Evolutionary conservation across 177 flowering plant species (phyloP), one percentile per base, ranked within the genome.

Genomic region (Telopea speciosissima): DNA sequence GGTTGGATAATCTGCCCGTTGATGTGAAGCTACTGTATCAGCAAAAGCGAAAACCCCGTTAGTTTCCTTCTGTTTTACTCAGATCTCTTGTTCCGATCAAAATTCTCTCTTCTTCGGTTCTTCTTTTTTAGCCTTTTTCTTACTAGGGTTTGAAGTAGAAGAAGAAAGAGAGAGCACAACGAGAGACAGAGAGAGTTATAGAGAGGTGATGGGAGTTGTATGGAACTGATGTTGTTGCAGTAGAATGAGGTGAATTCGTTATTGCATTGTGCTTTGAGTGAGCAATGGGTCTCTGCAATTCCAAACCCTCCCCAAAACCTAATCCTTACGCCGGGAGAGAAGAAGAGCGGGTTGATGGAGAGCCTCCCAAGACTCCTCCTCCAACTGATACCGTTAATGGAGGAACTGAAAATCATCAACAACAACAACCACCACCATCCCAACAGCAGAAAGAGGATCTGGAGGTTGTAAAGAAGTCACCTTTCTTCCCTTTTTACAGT

Each of bases 401-500:
- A 22, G 60, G 12, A 44, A 74, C 42, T 24, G 59, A 8, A 26
- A 62, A 63, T 42, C 40, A 68, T 13, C 24, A 59, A 23, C 69
- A 61, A 21, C 67, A 44, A 12, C 68, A 23, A 5, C 68, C 24
- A 31, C 68, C 24, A 5, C 68, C 24, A 31, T 58, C 24, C 21
- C n/a, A 62, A 13, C 72, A 62, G 66, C 54, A 70, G 22, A 63
- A 63, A 49, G 72, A 70, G 21, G 76, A 70, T 4, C 56, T 25
- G 45, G 70, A 73, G 33, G 67, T 74, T 56, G 79, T 68, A 22
- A 81, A 83, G 66, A 67, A 65, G 31, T 83, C 90, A 7, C 86
- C 87, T 31, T 79, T 83, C 73, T 83, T 79, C 72, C 85, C 88
- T 10, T 83, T 84, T 65, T 86, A 83, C 82, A 82, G 81, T 40